These are phyloP conservation scores for Cryphonectria japonica DNA, from an alignment of 2,329 filamentous ascomycete species.

Conservation along the genomic window DNA sequence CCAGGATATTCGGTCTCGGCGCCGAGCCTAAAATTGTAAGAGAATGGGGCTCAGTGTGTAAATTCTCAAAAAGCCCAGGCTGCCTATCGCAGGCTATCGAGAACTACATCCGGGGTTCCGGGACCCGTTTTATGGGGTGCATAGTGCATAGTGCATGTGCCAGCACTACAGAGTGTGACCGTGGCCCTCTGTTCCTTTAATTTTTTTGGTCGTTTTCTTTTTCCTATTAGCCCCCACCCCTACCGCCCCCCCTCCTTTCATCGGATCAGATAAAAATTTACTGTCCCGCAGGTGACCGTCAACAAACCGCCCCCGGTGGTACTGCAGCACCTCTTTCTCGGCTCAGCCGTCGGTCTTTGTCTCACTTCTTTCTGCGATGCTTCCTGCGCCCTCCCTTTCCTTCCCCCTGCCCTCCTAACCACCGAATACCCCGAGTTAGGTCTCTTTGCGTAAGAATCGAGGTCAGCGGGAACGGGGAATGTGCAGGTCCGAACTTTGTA, in stretches of 20 bases:
- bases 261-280: conserved; percentile 27
- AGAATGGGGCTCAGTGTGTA: background rate
- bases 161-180: conserved; percentile 6
- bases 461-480: background rate
- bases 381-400: background rate
- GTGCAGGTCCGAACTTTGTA: background rate
- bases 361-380: background rate
- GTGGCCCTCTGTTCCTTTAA: conserved; percentile 9
- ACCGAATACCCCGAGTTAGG: background rate
- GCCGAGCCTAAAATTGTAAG: background rate
- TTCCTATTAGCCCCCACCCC: background rate
- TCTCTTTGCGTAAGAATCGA: too few relatives aligned
- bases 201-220: background rate
- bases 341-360: conserved; percentile 2
- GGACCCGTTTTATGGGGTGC: conserved; percentile 7
- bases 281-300: conserved; percentile 4
- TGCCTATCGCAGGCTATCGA: background rate
- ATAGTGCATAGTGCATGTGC: conserved; percentile 4
- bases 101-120: background rate
- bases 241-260: conserved; percentile 7
- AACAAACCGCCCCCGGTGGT: background rate
- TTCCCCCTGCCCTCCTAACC: background rate
- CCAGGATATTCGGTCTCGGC: background rate
- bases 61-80: background rate
- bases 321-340: background rate